Percentiles rank a stretch among this genome's conserved stretches.
Evolutionary conservation across 495 filamentous ascomycete genomes (phyloP).

Genomic region (Ramalina peruviana): DNA sequence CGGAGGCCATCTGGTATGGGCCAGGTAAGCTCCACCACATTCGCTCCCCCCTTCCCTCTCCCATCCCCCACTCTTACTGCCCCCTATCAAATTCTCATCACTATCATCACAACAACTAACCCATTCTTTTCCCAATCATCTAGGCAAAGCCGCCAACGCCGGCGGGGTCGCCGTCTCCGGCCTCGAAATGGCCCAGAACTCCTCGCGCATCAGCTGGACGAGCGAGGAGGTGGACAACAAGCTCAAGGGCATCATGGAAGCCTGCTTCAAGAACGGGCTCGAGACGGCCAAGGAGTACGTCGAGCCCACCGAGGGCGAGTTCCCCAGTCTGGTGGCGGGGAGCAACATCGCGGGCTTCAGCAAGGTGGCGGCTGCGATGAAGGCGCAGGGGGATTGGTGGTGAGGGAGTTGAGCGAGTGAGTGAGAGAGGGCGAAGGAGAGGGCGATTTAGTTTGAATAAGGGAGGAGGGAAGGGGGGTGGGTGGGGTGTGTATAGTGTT

Average conservation of each 20-base stretch:
- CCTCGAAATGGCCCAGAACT: slow-evolving; percentile 99
- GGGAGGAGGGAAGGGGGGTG: no score
- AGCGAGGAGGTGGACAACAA: slow-evolving; percentile 80
- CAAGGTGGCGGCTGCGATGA: slow-evolving; percentile 91
- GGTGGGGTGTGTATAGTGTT: no score
- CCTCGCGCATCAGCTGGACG: slow-evolving; percentile 70
- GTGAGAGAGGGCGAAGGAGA: no score
- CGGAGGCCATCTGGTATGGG: slow-evolving; percentile 80
- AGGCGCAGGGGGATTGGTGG: slow-evolving; percentile 98
- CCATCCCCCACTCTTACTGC: no score
- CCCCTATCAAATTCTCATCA: no score
- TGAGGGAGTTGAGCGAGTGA: not conserved
- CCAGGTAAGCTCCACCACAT: slow-evolving; percentile 44
- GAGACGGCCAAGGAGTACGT: slow-evolving; percentile 82
- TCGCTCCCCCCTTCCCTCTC: not conserved
- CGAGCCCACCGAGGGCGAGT: slow-evolving; percentile 58
- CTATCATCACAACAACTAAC: not conserved
- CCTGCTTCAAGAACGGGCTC: slow-evolving; percentile 83
- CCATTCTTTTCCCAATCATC: not conserved
- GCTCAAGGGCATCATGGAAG: slow-evolving; percentile 88
- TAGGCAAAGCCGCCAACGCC: slow-evolving; percentile 80
- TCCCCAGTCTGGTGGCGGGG: slow-evolving; percentile 82
- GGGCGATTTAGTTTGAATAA: no score
- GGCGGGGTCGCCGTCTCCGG: slow-evolving; percentile 96
- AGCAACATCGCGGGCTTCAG: slow-evolving; percentile 95